These are phyloP conservation scores for Saccharomycopsis hybrid DNA, from an alignment of 1,139 yeast species.

Conservation along the genomic window DNA sequence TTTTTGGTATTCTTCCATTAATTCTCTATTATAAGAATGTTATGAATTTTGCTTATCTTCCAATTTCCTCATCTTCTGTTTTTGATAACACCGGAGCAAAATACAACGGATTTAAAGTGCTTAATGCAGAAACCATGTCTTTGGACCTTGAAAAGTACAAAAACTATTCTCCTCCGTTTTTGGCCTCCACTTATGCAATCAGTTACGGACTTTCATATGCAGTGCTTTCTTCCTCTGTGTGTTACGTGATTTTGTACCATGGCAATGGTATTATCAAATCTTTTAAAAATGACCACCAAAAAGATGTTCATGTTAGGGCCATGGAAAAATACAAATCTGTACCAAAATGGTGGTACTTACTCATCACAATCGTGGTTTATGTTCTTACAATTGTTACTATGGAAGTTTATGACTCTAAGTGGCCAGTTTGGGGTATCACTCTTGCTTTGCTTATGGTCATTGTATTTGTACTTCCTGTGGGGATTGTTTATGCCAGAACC, in stretches of 20 bases:
- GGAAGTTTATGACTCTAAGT: constrained; percentile 37
- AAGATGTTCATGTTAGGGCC: constrained; percentile 51
- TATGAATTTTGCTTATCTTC: constrained; percentile 45
- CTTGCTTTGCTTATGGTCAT: constrained; percentile 49
- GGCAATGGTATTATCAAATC: constrained; percentile 27
- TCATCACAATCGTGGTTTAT: constrained; percentile 43
- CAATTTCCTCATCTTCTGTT: constrained; percentile 44
- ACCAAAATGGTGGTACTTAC: constrained; percentile 53
- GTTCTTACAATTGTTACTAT: constrained; percentile 44
- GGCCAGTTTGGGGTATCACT: constrained; percentile 48
- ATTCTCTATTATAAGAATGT: constrained; percentile 49
- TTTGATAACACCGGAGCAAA: constrained; percentile 42
- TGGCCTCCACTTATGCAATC: constrained; percentile 49
- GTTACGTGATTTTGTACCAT: constrained; percentile 34
- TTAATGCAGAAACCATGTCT: constrained; percentile 35
- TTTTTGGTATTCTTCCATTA: no score
- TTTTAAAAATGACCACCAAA: constrained; percentile 29
- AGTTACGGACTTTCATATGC: constrained; percentile 52
- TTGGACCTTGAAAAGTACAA: constrained; percentile 38
- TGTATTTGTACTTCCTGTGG: constrained; percentile 46
- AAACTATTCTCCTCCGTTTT: constrained; percentile 50
- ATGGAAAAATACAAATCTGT: constrained; percentile 52
- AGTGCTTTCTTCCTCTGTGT: constrained; percentile 48
- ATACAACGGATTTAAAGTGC: constrained; percentile 37
- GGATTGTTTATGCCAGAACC: constrained; percentile 44